A percentile compares a stretch with the other conserved stretches of the same genome.
Conservation (phyloP, 2,329 filamentous ascomycete genomes). For the Curvularia sp. region DNA sequence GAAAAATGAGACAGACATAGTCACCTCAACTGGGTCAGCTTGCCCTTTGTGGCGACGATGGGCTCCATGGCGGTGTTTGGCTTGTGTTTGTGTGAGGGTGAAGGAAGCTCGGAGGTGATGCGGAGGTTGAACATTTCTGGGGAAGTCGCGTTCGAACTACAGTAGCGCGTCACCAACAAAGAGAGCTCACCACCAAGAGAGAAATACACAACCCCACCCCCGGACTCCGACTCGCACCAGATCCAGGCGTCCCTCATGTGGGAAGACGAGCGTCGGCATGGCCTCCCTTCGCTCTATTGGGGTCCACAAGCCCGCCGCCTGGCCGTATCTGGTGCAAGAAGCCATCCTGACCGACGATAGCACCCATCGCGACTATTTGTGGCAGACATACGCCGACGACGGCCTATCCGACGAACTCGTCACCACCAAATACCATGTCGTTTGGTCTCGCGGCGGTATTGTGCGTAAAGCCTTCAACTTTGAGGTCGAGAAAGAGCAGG, state of each 20-base stretch:
- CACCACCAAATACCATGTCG: constrained; percentile 74
- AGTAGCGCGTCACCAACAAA: constrained; percentile 36
- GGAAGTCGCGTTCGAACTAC: constrained; percentile 34
- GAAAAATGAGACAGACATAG: background rate
- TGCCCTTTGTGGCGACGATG: constrained; percentile 63
- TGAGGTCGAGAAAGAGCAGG: constrained; percentile 82
- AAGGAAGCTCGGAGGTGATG: constrained; percentile 25
- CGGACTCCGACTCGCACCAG: constrained; percentile 1
- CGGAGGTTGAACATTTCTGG: constrained; percentile 19
- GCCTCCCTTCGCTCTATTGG: constrained; percentile 89
- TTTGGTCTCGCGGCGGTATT: constrained; percentile 88
- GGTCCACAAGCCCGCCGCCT: constrained; percentile 83
- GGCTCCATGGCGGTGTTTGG: constrained; percentile 67
- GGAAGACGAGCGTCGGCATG: constrained; percentile 63
- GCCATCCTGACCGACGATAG: constrained; percentile 75
- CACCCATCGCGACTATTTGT: constrained; percentile 71
- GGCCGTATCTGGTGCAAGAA: constrained; percentile 84
- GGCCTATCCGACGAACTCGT: constrained; percentile 78
- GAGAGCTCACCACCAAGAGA: constrained; percentile 1
- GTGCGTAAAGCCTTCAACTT: constrained; percentile 88
- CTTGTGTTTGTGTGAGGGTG: constrained; percentile 11
- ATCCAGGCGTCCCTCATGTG: constrained; percentile 41
- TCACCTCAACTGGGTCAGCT: constrained; percentile 45
- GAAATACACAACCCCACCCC: constrained; percentile 17
- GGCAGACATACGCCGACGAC: constrained; percentile 69